phyloP scores from a whole-genome alignment of 2,329 filamentous ascomycete species.

The Botryotinia narcissicola region DNA sequence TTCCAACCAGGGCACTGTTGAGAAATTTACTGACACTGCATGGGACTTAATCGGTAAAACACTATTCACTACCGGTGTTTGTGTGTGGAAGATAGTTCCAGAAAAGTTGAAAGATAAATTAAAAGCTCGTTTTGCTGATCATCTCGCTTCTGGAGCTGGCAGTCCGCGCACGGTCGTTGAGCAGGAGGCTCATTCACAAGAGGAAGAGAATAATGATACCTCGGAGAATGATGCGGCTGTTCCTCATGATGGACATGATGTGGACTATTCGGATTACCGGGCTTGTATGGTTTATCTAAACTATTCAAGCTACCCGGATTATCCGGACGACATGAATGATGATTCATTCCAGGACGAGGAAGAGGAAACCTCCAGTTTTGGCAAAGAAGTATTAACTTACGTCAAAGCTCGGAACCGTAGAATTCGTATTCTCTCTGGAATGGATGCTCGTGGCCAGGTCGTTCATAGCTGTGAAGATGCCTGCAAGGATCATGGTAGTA shows the following conservation, averaged over 20 bases:
- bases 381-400: no score
- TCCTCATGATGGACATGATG: not conserved
- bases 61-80: not conserved
- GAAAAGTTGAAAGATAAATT: not conserved
- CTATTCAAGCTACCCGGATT: no score
- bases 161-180: not conserved
- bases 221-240: not conserved
- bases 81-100: not conserved
- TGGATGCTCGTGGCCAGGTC: no score
- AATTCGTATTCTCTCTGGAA: no score
- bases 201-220: not conserved
- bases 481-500: no score
- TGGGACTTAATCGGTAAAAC: not conserved
- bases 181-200: not conserved
- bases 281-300: no score
- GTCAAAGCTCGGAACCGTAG: no score
- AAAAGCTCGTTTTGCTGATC: not conserved
- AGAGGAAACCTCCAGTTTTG: no score
- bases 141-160: not conserved
- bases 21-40: rapidly evolving
- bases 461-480: no score
- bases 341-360: no score
- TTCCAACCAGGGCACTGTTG: not conserved
- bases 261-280: not conserved
- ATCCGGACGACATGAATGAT: no score